Base-by-base conservation (phyloP, 805 yeast genomes). In the Cyberlindnera maritima region DNA sequence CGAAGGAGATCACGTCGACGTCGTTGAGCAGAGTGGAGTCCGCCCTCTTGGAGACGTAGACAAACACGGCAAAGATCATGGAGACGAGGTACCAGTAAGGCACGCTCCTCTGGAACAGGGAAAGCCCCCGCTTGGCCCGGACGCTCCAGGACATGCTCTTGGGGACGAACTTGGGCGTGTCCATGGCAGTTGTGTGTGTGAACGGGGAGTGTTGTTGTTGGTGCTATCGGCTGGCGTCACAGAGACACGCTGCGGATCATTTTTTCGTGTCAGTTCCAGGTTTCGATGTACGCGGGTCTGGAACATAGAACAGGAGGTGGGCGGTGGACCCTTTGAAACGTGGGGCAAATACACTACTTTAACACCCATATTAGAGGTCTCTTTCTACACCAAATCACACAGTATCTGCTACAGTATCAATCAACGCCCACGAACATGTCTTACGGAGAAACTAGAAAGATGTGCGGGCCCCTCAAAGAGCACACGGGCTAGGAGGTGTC, bases 61-160 rank as follows among this genome's bases (percentile, higher is more conserved):
- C 61, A 36, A 53, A 58, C 8, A 53, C 10, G 7, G 55, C 61
- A 44, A 57, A 53, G 2, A 53, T 21, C 4, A 56, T 13, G 18
- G 56, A 49, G 8, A 53, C 8, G 5, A 49, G 39, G 38, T 59
- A 59, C 56, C 54, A 56, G 15, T 53, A 36, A 0, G 61, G 63
- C 1, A 58, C 44, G 2, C 53, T 41, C 17, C 44, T 50, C 19
- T 45, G 44, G 29, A 54, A 56, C 4, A 18, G 9, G 7, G 10
- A 2, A 29, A 46, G 44, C 4, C 42, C 45, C 15, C 32, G 31
- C 38, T 47, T 47, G n/a, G 43, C 25, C 28, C 36, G 32, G n/a
- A 41, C 23, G 4, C 36, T 29, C 47, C 45, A 43, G n/a, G 50
- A 36, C 18, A 40, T 26, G 34, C 36, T 44, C 31, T 36, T 43